Evolutionary conservation across 78 protist genomes (phyloP).

Genomic region (Dictyostelium discoideum): dicty_2.7 NC_007090.3:3734501-3735000

Average conservation of each 20-base stretch:
- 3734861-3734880: not conserved
- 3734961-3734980: not conserved
- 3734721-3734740: not conserved
- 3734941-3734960: not conserved
- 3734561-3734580: conserved; percentile 40
- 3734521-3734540: not conserved
- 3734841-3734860: not conserved
- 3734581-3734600: not conserved
- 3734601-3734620: conserved; percentile 23
- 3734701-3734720: not conserved
- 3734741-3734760: not conserved
- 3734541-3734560: not conserved
- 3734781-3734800: conserved; percentile 11
- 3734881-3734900: not conserved
- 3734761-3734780: not conserved
- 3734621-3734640: conserved; percentile 23
- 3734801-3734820: not conserved
- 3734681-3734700: not conserved
- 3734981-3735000: not conserved
- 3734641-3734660: conserved; percentile 19
- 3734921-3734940: not conserved
- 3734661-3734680: not conserved
- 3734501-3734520: conserved; percentile 39
- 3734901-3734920: not conserved
- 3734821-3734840: not conserved